Evolutionary conservation across 176 grass and related monocot species (phyloP), one percentile per base, ranked within the genome.

Genomic region (Oryza longistaminata): DNA sequence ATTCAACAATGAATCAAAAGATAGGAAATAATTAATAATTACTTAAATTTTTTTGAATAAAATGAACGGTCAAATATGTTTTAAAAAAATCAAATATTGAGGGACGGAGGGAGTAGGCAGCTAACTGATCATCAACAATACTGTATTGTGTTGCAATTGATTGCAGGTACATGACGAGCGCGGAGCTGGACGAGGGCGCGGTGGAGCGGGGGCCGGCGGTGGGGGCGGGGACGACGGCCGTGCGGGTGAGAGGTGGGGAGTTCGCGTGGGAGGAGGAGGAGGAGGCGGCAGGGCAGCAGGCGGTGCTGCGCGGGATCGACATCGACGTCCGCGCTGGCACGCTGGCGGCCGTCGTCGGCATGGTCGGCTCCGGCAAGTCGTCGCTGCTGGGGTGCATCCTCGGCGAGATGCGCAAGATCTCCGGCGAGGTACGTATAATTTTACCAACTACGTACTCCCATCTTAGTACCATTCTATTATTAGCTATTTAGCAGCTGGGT

Each of bases 361-460:
- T 89, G 75, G 93, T 99, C 43, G 93, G 93, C 5, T 96, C 93
- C 25, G 96, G 96, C 76, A 99, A 99, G 84, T 96, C 93, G 25
- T 99, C 96, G 33, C 82, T 99, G 25, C 93, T 99, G 7, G 86
- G 87, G 0, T 96, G 93, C 81, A 78, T 99, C 82, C 86, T 96
- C 19, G 96, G 96, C 21, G 96, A 99, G 86, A 99, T 92, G 96
- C 89, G 80, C 44, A 96, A 96, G 81, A 65, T 92, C 70, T 87
- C 96, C 42, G 96, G 96, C 67, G 82, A 94, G 93, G 96, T 98
- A 85, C 50, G 80, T 22, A 52, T 10, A 10, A 31, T 31, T 31
- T 31, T 2, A 1, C 42, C 46, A 49, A 16, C 49, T 52, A 49
- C n/a, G n/a, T 33, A 37, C 35, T 37, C 35, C 49, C 1, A 58